Evolutionary conservation across 495 filamentous ascomycete species (phyloP), one percentile per base, ranked within the genome.

Genomic region (Podospora didyma): DNA sequence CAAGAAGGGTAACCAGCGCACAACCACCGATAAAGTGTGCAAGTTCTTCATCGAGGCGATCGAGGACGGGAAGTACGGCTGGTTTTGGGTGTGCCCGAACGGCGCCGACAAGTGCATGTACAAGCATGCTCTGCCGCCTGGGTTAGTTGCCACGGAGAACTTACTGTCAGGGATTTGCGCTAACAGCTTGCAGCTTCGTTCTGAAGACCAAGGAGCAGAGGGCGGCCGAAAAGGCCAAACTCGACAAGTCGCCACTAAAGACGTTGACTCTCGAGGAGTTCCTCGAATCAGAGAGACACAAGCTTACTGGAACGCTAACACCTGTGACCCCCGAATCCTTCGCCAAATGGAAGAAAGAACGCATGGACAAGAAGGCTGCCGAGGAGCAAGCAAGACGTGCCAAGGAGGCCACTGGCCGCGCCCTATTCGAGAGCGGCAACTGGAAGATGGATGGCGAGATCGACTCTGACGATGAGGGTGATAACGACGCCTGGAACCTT

Each of bases 101-200:
- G 92, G 90, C 57, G 95, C 90, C 51, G 86, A 99, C 73, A 89
- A 96, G 74, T 99, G 94, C 87, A 97, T 92, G 88, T 99, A 99
- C 68, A 90, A 88, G 73, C 94, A 99, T 71, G 90, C 87, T 58
- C 82, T 99, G 66, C 94, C 94, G 58, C 86, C 92, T 66, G 94
- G 94, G 86, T 93, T 82, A 69, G 86, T 80, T 37, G 7, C 22
- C 16, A 3, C 12, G 6, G 14, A 17, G 37, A 6, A 1, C 5
- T 7, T 6, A 28, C 4, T 51, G 19, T 9, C 5, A 24, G 12
- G 19, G 16, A 17, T 44, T 21, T 22, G 19, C 14, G 16, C 54
- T 61, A 50, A 63, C 76, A 68, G 20, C 44, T 35, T 53, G 44
- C 58, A 95, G 90, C 37, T 99, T 97, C 78, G 81, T 97, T 23